Base-by-base conservation (phyloP, 371 early-diverging fungal genomes). In the Syncephalastrum racemosum region DNA sequence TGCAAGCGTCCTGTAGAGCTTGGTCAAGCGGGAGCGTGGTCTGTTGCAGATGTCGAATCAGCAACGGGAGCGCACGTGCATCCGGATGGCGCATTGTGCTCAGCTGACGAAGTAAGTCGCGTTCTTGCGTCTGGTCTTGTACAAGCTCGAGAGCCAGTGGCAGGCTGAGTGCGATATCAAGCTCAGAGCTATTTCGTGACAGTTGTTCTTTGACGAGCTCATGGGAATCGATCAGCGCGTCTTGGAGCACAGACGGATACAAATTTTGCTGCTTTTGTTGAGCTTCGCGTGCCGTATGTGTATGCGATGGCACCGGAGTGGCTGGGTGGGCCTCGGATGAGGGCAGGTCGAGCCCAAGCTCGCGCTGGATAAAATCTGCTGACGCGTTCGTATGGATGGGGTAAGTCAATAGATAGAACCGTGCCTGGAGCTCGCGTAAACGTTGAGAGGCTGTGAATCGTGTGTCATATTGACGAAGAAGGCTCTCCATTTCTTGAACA, bases 351-450 rank as follows among this genome's bases (percentile, higher is more conserved):
- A 71, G 40, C 2, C 48, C 19, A 19, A 73, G 48, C 3, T 46
- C 44, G 5, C 60, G 58, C 6, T 60, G 59, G 46, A 78, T 59
- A 45, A 58, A 75, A 7, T 68, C 52, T 2, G 53, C 48, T 0
- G 73, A 60, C 0, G 45, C 43, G 4, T 46, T 20, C 0, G 63
- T 54, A 23, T 73, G 53, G 23, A 78, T 47, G 1, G 70, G 64
- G 31, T 69, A 78, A 16, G 56, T 49, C 41, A 78, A 54, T 4
- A 78, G 43, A 18, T 73, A 47, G 50, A 64, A 75, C 2, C 79
- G 70, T n/a, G 71, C 59, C 4, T 54, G 40, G 14, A 78, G 62
- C 40, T 46, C 7, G 4, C 40, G n/a, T 62, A 48, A 41, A 23
- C 39, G 4, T 46, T 46, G 47, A 8, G 4, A 24, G 12, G 6